These are phyloP conservation scores for Yarrowia sp. DNA, from an alignment of 805 yeast genomes.

Conservation along the genomic window DNA sequence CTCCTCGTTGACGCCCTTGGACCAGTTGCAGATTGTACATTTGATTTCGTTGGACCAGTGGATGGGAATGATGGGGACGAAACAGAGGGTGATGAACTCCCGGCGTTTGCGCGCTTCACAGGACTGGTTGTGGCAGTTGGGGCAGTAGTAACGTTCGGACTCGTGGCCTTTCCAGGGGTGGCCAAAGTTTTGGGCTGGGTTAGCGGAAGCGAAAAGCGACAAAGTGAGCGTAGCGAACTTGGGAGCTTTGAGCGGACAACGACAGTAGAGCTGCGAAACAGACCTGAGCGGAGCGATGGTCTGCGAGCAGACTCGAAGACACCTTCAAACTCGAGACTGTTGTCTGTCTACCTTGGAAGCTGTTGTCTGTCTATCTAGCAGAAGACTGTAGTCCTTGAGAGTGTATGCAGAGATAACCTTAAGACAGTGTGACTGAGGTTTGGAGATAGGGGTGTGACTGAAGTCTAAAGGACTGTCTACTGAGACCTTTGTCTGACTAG, in stretches of 20 bases:
- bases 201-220: background rate
- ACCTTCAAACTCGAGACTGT: no score
- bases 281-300: no score
- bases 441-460: no score
- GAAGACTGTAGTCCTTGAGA: no score
- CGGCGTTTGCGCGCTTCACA: constrained; percentile 34
- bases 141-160: constrained; percentile 35
- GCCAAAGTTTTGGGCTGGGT: constrained; percentile 23
- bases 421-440: no score
- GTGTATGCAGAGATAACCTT: no score
- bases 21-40: constrained; percentile 35
- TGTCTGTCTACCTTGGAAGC: no score
- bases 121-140: constrained; percentile 35
- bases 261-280: no score
- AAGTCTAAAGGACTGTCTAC: no score
- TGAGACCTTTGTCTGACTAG: no score
- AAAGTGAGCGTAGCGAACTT: background rate
- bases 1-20: constrained; percentile 30
- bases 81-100: constrained; percentile 39
- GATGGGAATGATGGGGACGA: constrained; percentile 38
- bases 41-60: constrained; percentile 33
- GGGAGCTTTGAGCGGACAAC: background rate
- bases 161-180: constrained; percentile 31
- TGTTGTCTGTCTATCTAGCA: no score
- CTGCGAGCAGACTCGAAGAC: no score